phyloP scores from a whole-genome alignment of 768 basidiomycete species.

The Hortiboletus flavorubellus region DNA sequence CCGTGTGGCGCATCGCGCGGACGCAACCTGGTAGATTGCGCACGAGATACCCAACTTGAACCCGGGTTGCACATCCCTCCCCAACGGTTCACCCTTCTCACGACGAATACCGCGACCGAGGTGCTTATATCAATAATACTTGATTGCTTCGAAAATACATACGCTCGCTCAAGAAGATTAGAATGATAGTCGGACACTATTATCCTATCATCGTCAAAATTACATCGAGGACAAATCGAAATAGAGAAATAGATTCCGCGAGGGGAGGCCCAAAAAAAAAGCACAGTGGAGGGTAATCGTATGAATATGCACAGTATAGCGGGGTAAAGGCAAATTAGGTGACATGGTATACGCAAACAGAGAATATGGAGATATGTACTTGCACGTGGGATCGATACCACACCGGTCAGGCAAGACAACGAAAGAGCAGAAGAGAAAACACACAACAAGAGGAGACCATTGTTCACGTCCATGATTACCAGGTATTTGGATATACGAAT shows the following conservation, averaged over 20 bases:
- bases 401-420: conserved; percentile 7
- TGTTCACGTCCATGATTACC: conserved; percentile 28
- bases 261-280: no score
- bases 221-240: conserved; percentile 2
- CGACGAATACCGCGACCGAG: no score
- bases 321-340: conserved; percentile 19
- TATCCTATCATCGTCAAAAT: conserved; percentile 10
- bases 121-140: not conserved
- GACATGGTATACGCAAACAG: conserved; percentile 22
- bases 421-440: not conserved
- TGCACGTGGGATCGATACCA: conserved; percentile 4
- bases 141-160: conserved; percentile 4
- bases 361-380: conserved; percentile 13
- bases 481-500: conserved; percentile 24
- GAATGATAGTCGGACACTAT: conserved; percentile 11
- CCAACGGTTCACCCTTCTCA: no score
- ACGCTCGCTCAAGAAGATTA: conserved; percentile 13
- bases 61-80: no score
- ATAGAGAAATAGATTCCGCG: not conserved
- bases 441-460: conserved; percentile 13
- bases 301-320: conserved; percentile 24
- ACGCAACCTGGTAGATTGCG: no score
- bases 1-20: no score
- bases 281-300: not conserved
- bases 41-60: no score